Base-by-base conservation (phyloP, 1,284 basidiomycete genomes). In the Agroathelia rolfsii region DNA sequence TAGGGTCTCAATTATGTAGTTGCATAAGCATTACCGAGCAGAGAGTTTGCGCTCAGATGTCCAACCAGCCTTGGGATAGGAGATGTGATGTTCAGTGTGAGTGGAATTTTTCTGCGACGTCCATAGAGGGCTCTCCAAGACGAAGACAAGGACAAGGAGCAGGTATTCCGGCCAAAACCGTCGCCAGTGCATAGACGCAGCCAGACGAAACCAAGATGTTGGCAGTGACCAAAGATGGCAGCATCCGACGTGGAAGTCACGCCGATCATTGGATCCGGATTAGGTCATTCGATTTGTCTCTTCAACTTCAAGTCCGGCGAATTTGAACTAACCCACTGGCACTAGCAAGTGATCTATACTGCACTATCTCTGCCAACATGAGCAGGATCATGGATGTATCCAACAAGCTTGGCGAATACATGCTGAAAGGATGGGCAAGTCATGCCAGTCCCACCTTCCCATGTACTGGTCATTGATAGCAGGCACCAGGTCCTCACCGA, bases 401-500 rank as follows among this genome's bases (percentile, higher is more conserved):
- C 15, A 58, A 57, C 37, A 66, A 59, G 29, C 61, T 85, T 11
- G 78, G 77, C 5, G 69, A 78, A 44, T 79, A 72, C 40, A 75
- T 87, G 70, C 60, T 84, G 41, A 75, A 72, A 49, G 82, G 83
- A 42, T 86, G 82, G 82, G 82, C 80, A 42, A 36, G 65, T 43
- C 7, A 18, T 6, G 9, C 21, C 17, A 7, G 25, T 9, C 6
- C 17, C n/a, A 26, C 27, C 21, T 25, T 29, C n/a, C 8, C 24
- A 17, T 35, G 13, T 18, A 24, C 25, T 24, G n/a, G 24, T 37
- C 6, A 30, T 24, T 41, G 42, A 40, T 24, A 34, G 21, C 44
- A 34, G 34, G 27, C 26, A 28, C 3, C 37, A 84, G 81, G 64
- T 79, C 16, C 55, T 83, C 37, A 84, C 81, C 12, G 74, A 85